These are phyloP conservation scores for Lepidium campestre DNA, from an alignment of 441 rosid species.

Conservation along the genomic window DNA sequence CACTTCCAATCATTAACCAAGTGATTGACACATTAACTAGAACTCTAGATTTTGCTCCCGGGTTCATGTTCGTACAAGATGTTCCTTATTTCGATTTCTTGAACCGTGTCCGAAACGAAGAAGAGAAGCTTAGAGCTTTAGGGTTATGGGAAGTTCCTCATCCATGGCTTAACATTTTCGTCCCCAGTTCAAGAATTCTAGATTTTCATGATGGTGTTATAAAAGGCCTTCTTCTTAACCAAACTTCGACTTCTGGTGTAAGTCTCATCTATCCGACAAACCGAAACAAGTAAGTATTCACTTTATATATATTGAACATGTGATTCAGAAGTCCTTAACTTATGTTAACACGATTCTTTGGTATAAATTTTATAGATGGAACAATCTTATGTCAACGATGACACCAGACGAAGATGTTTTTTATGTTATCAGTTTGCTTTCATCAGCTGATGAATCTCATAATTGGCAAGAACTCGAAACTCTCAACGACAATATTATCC, in stretches of 20 bases:
- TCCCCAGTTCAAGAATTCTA: conserved; percentile 59
- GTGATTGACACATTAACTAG: conserved; percentile 37
- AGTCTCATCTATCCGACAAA: conserved; percentile 83
- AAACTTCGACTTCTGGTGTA: conserved; percentile 60
- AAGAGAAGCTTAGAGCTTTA: conserved; percentile 48
- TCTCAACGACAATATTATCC: conserved; percentile 54
- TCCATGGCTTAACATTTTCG: conserved; percentile 87
- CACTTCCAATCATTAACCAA: conserved; percentile 38
- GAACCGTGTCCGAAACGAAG: conserved; percentile 71
- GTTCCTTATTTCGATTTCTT: conserved; percentile 60
- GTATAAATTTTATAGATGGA: conserved; percentile 55
- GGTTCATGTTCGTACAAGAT: conserved; percentile 51
- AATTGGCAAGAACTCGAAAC: conserved; percentile 51
- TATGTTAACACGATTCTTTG: neutral
- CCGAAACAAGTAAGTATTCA: conserved; percentile 48
- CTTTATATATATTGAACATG: neutral
- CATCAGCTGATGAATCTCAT: conserved; percentile 52
- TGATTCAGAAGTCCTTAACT: neutral
- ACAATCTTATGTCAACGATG: conserved; percentile 58
- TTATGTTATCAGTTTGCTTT: conserved; percentile 76
- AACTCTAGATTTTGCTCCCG: conserved; percentile 38
- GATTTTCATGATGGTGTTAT: conserved; percentile 68
- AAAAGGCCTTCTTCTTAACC: conserved; percentile 50
- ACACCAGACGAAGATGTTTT: conserved; percentile 74
- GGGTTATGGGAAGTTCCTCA: conserved; percentile 97